Conservation (phyloP, 345 rosid species). For the Salix purpurea region DNA sequence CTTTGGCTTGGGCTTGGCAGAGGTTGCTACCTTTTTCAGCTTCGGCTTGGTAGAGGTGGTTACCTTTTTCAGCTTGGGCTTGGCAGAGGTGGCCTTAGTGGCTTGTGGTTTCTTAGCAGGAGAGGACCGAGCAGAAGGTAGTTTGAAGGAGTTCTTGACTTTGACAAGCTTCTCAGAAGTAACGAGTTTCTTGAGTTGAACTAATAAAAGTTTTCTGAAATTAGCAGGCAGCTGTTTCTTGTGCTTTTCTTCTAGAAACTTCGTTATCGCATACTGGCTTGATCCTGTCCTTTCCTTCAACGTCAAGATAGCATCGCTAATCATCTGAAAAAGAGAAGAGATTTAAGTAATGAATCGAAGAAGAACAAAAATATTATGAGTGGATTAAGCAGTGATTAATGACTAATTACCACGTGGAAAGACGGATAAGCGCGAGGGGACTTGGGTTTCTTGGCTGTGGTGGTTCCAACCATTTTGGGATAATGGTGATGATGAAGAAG, state of each 20-base stretch:
- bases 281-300: conserved; percentile 27
- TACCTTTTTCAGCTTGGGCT: no score
- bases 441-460: conserved; percentile 11
- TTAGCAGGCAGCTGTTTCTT: conserved; percentile 15
- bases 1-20: conserved; percentile 2
- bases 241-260: conserved; percentile 24
- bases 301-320: conserved; percentile 22
- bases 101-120: not conserved
- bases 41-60: not conserved
- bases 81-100: not conserved
- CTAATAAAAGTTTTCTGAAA: conserved; percentile 15
- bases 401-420: conserved; percentile 4
- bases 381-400: no score
- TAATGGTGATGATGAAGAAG: not conserved
- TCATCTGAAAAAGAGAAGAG: conserved; percentile 15
- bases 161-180: conserved; percentile 22
- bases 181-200: conserved; percentile 19
- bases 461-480: not conserved
- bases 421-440: conserved; percentile 21
- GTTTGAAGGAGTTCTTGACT: conserved; percentile 22
- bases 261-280: conserved; percentile 26
- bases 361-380: not conserved
- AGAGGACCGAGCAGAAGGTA: conserved; percentile 6
- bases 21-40: not conserved
- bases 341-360: not conserved